Evolutionary conservation across 2,329 filamentous ascomycete genomes (phyloP), one percentile per base, ranked within the genome.

Genomic region (Aureobasidium lini): DNA sequence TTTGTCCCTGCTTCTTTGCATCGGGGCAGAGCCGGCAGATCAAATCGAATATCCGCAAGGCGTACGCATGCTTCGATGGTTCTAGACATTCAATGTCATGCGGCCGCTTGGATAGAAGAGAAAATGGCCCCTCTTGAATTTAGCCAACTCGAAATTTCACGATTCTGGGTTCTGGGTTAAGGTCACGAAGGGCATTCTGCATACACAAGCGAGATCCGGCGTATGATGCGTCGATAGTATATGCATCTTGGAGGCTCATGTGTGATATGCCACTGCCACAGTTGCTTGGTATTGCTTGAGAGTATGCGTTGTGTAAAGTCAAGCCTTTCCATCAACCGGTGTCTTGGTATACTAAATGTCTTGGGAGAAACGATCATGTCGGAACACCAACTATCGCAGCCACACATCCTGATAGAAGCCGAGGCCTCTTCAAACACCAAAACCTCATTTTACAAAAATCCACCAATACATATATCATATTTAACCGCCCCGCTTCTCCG

Each of bases 401-500:
- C 36, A 23, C 36, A 52, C n/a, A 52, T 11, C 49, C 15, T 40
- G 10, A 52, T 4, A 6, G 9, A 52, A 40, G 36, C 49, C 13
- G 36, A 39, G 37, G 37, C 28, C 43, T 32, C 6, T n/a, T 9
- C 16, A 9, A 8, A 10, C 8, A 23, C 28, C 18, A 13, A 16
- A n/a, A 31, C 11, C 2, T 16, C 15, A 9, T 40, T 28, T 39
- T 13, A 6, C n/a, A 52, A 23, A 15, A 49, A 11, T 40, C 31
- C 16, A 46, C 18, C 36, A 28, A 31, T 11, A 23, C 23, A 23
- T 23, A 23, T 23, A 42, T 18, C 37, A 11, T 10, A 43, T 56
- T 56, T 56, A 56, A 15, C 52, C 52, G 52, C 52, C 52, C 52
- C 52, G 31, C 52, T 43, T 54, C 50, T 43, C 50, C 50, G 29